Conservation (phyloP, 2,329 filamentous ascomycete genomes). For the Drechslerella coelobrocha region DNA sequence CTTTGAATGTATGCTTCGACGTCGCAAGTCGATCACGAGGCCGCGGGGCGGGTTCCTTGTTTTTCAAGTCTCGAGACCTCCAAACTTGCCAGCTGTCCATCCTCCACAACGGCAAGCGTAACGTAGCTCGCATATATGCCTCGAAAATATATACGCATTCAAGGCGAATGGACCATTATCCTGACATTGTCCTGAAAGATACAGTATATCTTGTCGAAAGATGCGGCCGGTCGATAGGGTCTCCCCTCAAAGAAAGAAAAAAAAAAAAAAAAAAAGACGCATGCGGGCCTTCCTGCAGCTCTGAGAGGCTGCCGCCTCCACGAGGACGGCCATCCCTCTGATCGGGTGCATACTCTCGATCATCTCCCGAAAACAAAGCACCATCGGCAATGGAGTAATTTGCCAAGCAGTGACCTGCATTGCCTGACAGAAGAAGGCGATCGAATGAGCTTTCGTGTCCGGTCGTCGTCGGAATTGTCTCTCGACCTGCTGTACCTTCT, state of each 20-base stretch:
- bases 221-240: neutral
- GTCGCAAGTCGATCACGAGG: neutral
- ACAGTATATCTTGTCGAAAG: neutral
- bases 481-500: slow-evolving; percentile 1
- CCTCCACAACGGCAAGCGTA: neutral
- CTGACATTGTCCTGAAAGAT: neutral
- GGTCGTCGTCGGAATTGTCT: neutral
- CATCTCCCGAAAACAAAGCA: neutral
- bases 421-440: neutral
- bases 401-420: neutral
- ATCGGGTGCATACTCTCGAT: no score
- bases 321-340: no score
- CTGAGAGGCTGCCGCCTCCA: no score
- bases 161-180: no score
- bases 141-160: neutral
- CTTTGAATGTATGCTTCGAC: neutral
- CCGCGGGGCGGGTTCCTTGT: neutral
- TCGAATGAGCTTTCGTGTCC: slow-evolving; percentile 1
- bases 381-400: neutral
- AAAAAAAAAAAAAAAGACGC: no score
- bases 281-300: no score
- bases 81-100: neutral
- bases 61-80: neutral
- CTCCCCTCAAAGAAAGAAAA: no score
- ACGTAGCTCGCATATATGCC: neutral